These are phyloP conservation scores for Nicotiana benthamiana DNA, from an alignment of 257 asterid genomes.

Conservation along the genomic window DNA sequence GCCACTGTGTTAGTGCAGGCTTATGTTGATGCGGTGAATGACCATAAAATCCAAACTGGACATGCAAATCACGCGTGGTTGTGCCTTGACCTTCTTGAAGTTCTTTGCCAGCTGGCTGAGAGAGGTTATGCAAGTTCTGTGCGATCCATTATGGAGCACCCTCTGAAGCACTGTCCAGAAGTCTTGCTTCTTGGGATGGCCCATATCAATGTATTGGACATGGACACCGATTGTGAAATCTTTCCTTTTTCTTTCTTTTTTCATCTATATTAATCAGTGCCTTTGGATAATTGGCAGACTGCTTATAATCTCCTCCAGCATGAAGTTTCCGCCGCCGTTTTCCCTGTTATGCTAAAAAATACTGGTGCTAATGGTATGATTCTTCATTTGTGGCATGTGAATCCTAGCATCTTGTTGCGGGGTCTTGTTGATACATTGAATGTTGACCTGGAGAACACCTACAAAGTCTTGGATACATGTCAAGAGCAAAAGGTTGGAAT, in stretches of 20 bases:
- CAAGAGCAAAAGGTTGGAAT: conserved; percentile 72
- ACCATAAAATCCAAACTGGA: conserved; percentile 47
- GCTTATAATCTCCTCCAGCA: conserved; percentile 75
- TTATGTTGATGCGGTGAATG: conserved; percentile 44
- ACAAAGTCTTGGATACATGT: conserved; percentile 66
- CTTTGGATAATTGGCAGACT: conserved; percentile 51
- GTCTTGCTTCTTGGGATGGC: conserved; percentile 88
- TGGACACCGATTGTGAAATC: neutral
- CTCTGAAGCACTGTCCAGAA: conserved; percentile 79
- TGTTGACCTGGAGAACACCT: conserved; percentile 51
- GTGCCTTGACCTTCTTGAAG: conserved; percentile 75
- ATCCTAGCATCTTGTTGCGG: conserved; percentile 61
- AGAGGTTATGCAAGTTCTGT: conserved; percentile 88
- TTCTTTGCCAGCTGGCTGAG: conserved; percentile 78
- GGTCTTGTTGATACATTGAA: conserved; percentile 67
- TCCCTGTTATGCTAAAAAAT: conserved; percentile 49
- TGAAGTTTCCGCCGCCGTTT: conserved; percentile 64
- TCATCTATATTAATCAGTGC: conserved; percentile 7
- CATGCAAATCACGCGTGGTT: conserved; percentile 67
- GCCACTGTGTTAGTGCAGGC: conserved; percentile 36
- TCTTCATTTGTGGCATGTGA: conserved; percentile 62
- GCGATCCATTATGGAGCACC: conserved; percentile 63
- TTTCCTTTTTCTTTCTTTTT: neutral
- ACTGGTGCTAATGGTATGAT: conserved; percentile 35
- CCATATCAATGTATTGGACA: conserved; percentile 53